These are phyloP conservation scores for Cladophialophora chaetospira DNA, from an alignment of 2,329 filamentous ascomycete species.

Conservation along the genomic window DNA sequence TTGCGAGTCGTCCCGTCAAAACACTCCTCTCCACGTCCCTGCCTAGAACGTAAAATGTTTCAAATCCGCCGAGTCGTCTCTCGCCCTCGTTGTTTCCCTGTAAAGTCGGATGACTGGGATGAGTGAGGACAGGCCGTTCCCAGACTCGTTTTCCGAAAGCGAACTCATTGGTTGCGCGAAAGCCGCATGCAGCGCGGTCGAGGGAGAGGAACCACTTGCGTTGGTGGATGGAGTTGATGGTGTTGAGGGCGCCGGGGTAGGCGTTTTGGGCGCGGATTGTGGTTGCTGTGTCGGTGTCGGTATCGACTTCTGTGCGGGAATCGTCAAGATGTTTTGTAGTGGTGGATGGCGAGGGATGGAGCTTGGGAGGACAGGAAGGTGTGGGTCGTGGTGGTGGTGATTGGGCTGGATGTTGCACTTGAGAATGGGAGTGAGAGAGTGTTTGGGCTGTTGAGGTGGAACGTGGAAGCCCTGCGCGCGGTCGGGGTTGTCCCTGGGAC, in stretches of 20 bases:
- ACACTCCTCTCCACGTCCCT: slow-evolving; percentile 65
- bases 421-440: slow-evolving; percentile 1
- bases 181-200: slow-evolving; percentile 62
- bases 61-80: slow-evolving; percentile 44
- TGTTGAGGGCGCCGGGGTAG: slow-evolving; percentile 66
- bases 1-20: slow-evolving; percentile 62
- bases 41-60: slow-evolving; percentile 64
- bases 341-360: not conserved
- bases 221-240: slow-evolving; percentile 68
- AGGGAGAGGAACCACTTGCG: slow-evolving; percentile 67
- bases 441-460: not conserved
- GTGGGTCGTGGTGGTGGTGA: slow-evolving; percentile 12
- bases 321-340: not conserved
- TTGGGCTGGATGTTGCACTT: slow-evolving; percentile 1
- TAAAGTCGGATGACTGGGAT: too few relatives aligned
- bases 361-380: too few relatives aligned
- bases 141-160: slow-evolving; percentile 31
- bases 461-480: not conserved
- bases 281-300: slow-evolving; percentile 22
- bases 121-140: slow-evolving; percentile 30
- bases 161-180: slow-evolving; percentile 38
- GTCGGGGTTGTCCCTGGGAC: not conserved
- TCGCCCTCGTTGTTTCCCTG: not conserved
- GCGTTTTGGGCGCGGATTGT: slow-evolving; percentile 63
- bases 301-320: not conserved